Evolutionary conservation across 2,329 filamentous ascomycete species (phyloP), one percentile per base, ranked within the genome.

Genomic region (Endocalyx cinctus): DNA sequence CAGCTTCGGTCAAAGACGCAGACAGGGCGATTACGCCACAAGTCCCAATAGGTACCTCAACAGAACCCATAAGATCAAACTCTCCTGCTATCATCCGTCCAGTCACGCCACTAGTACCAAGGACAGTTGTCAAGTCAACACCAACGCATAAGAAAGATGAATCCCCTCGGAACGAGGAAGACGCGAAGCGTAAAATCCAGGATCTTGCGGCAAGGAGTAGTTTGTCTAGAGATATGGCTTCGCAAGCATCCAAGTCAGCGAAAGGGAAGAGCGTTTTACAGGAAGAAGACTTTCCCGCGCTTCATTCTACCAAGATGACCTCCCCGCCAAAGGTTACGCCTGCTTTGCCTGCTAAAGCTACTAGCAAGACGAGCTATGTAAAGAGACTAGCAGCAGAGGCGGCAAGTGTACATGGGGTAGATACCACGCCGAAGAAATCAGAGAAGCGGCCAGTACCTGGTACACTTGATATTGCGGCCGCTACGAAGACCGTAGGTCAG

Each of bases 211-310:
- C 57, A 3, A 66, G 68, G 29, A 69, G 59, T 29, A 66, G 68
- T 0, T 46, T 70, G 16, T 66, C 70, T 5, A 70, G 67, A 46
- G 62, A 69, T 17, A 66, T 66, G 20, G 59, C 63, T 2, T 49
- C 63, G 2, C 60, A 62, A 43, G 62, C 64, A n/a, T 56, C 52
- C 4, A 59, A 59, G 37, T 44, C 51, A 11, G 23, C 42, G 5
- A 60, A 61, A 42, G 49, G 48, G 18, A 59, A 48, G 32, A 40
- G 51, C 25, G 39, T 70, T 18, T 54, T 79, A 27, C 69, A 77
- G 38, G 73, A 79, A 16, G 76, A 81, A 45, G 77, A 82, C 44
- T 82, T 81, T 45, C 79, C 79, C 10, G 70, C 75, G 4, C 59
- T 82, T 5, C 66, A 72, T 39, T 61, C 70, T 8, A 57, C 64